phyloP scores from a whole-genome alignment of 2,329 filamentous ascomycete genomes.

The Trichophyton mentagrophytes region DNA sequence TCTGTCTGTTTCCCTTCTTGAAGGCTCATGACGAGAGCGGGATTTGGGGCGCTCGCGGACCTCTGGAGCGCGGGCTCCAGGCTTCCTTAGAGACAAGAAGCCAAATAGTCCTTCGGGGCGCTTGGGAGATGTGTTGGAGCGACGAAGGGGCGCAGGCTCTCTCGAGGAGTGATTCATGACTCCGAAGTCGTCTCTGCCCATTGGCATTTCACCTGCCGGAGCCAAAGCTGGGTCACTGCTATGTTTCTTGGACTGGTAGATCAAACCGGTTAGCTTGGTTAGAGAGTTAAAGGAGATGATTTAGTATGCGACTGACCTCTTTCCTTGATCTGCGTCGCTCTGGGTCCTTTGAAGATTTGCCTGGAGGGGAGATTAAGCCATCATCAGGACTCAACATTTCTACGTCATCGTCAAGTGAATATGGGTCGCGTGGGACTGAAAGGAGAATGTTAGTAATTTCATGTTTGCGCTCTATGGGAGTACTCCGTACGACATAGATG shows the following conservation, averaged over 20 bases:
- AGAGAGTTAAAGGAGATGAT: background rate
- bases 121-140: conserved; percentile 46
- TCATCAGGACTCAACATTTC: conserved; percentile 41
- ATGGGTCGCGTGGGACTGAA: conserved; percentile 40
- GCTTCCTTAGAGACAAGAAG: conserved; percentile 41
- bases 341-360: conserved; percentile 20
- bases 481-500: background rate
- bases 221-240: conserved; percentile 36
- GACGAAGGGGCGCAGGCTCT: conserved; percentile 43
- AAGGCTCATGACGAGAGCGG: conserved; percentile 26
- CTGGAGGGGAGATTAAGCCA: conserved; percentile 16
- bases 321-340: conserved; percentile 25
- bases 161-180: conserved; percentile 37
- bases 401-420: conserved; percentile 51
- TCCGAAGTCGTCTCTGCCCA: conserved; percentile 35
- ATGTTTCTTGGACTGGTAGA: background rate
- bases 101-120: conserved; percentile 50
- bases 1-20: conserved; percentile 22
- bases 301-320: conserved; percentile 21
- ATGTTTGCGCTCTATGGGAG: background rate
- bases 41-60: conserved; percentile 27
- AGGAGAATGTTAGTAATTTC: background rate
- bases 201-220: conserved; percentile 34
- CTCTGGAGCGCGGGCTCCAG: conserved; percentile 19
- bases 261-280: background rate